Conservation (phyloP, 1,284 basidiomycete genomes). For the Mycena citricolor region DNA sequence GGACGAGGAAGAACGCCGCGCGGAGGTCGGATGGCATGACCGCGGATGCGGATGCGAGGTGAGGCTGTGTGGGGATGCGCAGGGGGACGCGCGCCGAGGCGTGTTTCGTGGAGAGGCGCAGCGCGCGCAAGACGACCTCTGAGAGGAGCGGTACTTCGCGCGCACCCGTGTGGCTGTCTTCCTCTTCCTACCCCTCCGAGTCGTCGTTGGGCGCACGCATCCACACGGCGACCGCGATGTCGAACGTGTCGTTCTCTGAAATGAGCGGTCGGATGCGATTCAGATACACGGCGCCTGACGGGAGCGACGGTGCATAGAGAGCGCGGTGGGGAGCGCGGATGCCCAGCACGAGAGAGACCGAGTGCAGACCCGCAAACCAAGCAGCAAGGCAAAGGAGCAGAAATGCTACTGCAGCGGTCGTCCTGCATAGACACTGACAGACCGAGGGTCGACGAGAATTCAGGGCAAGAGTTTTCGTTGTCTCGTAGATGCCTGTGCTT, state of each 20-base stretch:
- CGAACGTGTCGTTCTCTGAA: conserved; percentile 16
- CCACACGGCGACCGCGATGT: conserved; percentile 19
- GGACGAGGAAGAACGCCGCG: conserved; percentile 21
- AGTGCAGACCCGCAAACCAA: too few species aligned
- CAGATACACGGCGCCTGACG: too few species aligned
- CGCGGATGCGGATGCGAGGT: conserved; percentile 1
- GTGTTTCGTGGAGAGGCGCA: conserved; percentile 17
- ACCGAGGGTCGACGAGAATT: too few species aligned
- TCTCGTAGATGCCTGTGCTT: too few species aligned
- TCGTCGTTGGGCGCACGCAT: conserved; percentile 1
- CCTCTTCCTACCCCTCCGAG: not conserved
- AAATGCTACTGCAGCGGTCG: too few species aligned
- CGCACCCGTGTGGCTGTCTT: conserved; percentile 6
- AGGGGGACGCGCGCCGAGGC: conserved; percentile 14
- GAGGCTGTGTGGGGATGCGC: conserved; percentile 12
- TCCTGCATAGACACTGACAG: too few species aligned
- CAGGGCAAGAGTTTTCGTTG: too few species aligned
- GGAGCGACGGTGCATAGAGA: too few species aligned
- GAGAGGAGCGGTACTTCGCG: conserved; percentile 20
- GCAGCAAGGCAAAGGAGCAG: too few species aligned
- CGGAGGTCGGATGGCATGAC: conserved; percentile 18
- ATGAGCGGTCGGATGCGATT: conserved; percentile 17
- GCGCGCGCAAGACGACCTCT: conserved; percentile 16
- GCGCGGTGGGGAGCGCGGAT: too few species aligned
- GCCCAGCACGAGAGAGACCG: too few species aligned